A percentile compares a stretch with the other conserved stretches of the same genome.
Evolutionary conservation across 768 basidiomycete species (phyloP).

Genomic region (Amanita molliuscula): DNA sequence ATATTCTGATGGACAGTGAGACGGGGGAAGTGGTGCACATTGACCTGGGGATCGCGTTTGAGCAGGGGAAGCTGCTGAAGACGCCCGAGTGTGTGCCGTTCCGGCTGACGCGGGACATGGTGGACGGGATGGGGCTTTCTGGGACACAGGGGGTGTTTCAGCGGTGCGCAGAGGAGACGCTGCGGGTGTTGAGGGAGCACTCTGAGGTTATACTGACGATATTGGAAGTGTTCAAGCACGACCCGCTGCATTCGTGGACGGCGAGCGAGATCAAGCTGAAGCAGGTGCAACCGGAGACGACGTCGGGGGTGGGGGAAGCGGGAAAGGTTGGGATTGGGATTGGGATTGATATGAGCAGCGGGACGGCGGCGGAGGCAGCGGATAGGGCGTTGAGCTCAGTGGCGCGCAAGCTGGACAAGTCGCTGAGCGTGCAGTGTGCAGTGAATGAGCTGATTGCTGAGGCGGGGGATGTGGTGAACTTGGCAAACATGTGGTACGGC

Average conservation of each 20-base stretch:
- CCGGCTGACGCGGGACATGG: constrained; percentile 86
- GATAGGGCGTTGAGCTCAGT: constrained; percentile 82
- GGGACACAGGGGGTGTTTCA: constrained; percentile 94
- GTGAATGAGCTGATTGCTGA: constrained; percentile 89
- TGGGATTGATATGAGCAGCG: constrained; percentile 53
- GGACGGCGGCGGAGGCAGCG: constrained; percentile 74
- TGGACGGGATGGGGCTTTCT: constrained; percentile 87
- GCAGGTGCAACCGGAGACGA: constrained; percentile 40
- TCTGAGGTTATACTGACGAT: constrained; percentile 90
- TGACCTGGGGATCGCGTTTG: constrained; percentile 94
- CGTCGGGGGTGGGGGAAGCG: constrained; percentile 13
- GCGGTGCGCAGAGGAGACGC: constrained; percentile 88
- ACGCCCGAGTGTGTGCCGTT: constrained; percentile 91
- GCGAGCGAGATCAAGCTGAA: constrained; percentile 69
- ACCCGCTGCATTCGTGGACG: constrained; percentile 90
- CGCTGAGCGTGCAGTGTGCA: constrained; percentile 83
- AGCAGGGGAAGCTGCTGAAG: constrained; percentile 73
- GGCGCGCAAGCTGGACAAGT: constrained; percentile 70
- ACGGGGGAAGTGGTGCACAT: constrained; percentile 92
- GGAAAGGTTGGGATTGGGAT: constrained; percentile 27
- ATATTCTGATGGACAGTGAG: constrained; percentile 78
- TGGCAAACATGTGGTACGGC: constrained; percentile 66
- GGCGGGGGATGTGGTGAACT: constrained; percentile 68
- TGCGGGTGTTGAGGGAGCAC: constrained; percentile 79
- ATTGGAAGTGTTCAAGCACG: constrained; percentile 93